phyloP scores from a whole-genome alignment of 1,284 basidiomycete genomes.

The Sanghuangporus sanghuang region DNA sequence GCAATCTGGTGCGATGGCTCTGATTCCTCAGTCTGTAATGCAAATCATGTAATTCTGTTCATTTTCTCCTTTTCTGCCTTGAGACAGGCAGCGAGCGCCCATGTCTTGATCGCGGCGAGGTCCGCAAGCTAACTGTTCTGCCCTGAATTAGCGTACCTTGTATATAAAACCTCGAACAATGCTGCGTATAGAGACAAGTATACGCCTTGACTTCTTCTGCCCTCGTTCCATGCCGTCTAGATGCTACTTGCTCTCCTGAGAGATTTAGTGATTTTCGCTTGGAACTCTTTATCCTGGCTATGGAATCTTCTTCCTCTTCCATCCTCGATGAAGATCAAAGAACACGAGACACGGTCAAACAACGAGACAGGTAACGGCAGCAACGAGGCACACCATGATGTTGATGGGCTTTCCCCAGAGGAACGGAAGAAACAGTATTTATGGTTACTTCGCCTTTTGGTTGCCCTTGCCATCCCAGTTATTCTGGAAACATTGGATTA shows the following conservation, averaged over 20 bases:
- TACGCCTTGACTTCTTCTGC: too few relatives aligned
- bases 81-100: too few relatives aligned
- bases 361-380: background rate
- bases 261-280: background rate
- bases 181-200: too few relatives aligned
- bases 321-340: background rate
- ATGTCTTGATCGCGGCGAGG: too few relatives aligned
- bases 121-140: too few relatives aligned
- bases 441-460: slow-evolving; percentile 12
- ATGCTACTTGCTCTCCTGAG: background rate
- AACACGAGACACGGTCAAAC: background rate
- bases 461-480: slow-evolving; percentile 20
- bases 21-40: background rate
- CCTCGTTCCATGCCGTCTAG: background rate
- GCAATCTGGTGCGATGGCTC: background rate
- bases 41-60: background rate
- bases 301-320: background rate
- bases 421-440: background rate
- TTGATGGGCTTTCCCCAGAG: background rate
- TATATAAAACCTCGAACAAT: too few relatives aligned
- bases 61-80: too few relatives aligned
- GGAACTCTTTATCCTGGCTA: background rate
- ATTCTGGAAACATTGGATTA: slow-evolving; percentile 25
- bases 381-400: background rate
- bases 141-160: too few relatives aligned